Evolutionary conservation across 768 basidiomycete species (phyloP), one percentile per base, ranked within the genome.

Genomic region (Russula sp.): DNA sequence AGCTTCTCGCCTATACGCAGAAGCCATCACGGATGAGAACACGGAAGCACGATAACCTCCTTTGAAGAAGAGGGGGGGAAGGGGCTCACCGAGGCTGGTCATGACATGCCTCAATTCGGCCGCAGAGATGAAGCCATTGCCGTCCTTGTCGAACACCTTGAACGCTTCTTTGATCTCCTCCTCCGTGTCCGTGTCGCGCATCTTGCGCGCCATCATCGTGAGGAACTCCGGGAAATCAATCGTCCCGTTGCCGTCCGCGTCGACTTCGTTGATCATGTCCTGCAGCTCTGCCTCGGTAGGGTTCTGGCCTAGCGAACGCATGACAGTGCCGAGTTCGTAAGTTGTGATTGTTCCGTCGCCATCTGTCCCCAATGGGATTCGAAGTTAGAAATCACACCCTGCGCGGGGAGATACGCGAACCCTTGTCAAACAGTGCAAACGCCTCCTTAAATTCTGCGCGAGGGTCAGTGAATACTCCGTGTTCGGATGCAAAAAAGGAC

Each of bases 151-250:
- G 70, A 97, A 97, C 59, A 94, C 92, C 76, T 89, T 90, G 84
- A 98, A 98, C 31, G 96, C 96, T 79, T 95, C 91, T 74, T 85
- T 86, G 75, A 98, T 90, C 78, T 97, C 95, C 75, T 94, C 94
- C 76, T 97, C 93, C 69, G 84, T 84, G 73, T 95, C 94, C 27
- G 89, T 90, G 73, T 95, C 91, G 72, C 87, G 86, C 89, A 93
- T 93, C 78, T 91, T 91, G 69, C 89, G 80, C 64, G 87, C 86
- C 87, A 88, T 88, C 87, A 88, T 86, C 50, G 85, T 87, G 66
- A 89, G 78, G 77, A 92, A 93, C 75, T 91, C 90, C 55, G 73
- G 73, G 63, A 82, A 89, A 77, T 94, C 92, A 75, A 94, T 92
- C 63, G 86, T 89, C 64, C 89, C 89, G 75, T 92, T 92, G 56